Evolutionary conservation across 371 early-diverging fungal species (phyloP).

Genomic region (Syncephalastrum contaminatum): DNA sequence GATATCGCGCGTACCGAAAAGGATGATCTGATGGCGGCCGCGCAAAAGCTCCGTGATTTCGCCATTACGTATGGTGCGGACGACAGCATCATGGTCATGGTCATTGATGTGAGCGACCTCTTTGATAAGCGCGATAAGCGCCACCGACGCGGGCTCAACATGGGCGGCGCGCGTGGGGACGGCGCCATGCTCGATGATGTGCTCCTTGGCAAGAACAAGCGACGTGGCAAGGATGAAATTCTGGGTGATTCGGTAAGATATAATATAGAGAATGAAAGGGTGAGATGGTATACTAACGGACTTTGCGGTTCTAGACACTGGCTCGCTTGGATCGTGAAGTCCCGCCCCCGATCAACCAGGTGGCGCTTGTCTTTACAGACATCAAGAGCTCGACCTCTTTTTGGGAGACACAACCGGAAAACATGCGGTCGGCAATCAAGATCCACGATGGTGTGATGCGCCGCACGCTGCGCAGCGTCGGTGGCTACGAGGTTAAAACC

Average conservation of each 20-base stretch:
- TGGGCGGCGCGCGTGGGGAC: slow-evolving; percentile 23
- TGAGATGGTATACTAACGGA: not conserved
- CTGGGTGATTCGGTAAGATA: slow-evolving; percentile 56
- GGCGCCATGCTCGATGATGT: slow-evolving; percentile 29
- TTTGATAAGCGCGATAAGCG: slow-evolving; percentile 55
- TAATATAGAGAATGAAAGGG: not conserved
- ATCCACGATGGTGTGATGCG: slow-evolving; percentile 89
- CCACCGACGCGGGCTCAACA: slow-evolving; percentile 28
- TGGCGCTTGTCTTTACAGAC: slow-evolving; percentile 94
- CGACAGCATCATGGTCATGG: slow-evolving; percentile 81
- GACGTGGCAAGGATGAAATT: slow-evolving; percentile 49
- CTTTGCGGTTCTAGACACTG: slow-evolving; percentile 41
- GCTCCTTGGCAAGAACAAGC: slow-evolving; percentile 35
- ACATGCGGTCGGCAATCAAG: slow-evolving; percentile 90
- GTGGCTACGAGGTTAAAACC: slow-evolving; percentile 97
- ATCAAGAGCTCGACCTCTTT: slow-evolving; percentile 92
- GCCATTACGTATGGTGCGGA: slow-evolving; percentile 87
- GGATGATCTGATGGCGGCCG: slow-evolving; percentile 76
- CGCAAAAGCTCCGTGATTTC: slow-evolving; percentile 82
- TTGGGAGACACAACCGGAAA: slow-evolving; percentile 88
- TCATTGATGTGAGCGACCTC: slow-evolving; percentile 77
- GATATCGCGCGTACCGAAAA: slow-evolving; percentile 81
- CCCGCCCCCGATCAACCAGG: slow-evolving; percentile 83
- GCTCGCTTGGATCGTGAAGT: slow-evolving; percentile 76
- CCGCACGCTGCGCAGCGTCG: slow-evolving; percentile 74